Conservation (phyloP, 768 basidiomycete genomes). For the Pseudohyphozyma bogoriensis region DNA sequence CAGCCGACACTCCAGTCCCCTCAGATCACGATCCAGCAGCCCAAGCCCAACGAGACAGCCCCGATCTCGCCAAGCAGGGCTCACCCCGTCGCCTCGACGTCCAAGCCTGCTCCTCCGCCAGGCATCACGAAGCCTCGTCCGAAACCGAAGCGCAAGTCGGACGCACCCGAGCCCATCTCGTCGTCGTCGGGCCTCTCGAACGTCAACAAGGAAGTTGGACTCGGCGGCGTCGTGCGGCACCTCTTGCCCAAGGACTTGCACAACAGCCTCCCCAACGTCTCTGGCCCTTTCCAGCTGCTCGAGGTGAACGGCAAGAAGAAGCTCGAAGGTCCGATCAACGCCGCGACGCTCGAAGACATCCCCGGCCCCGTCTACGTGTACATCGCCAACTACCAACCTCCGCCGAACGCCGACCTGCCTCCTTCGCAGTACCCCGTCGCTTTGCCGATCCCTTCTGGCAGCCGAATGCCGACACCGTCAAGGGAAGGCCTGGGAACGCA, state of each 20-base stretch:
- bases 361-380: neutral
- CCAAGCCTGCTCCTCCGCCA: too few species aligned
- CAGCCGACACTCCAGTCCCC: too few species aligned
- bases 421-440: too few species aligned
- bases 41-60: neutral
- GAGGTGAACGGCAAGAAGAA: neutral
- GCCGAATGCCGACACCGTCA: too few species aligned
- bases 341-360: neutral
- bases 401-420: too few species aligned
- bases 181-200: too few species aligned
- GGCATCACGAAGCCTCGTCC: neutral
- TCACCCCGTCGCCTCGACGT: neutral
- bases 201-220: neutral
- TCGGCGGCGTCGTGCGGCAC: neutral
- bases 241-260: neutral
- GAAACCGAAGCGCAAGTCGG: neutral
- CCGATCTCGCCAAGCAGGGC: too few species aligned
- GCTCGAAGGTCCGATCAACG: neutral
- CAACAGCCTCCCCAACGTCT: neutral
- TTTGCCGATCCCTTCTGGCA: too few species aligned
- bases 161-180: too few species aligned
- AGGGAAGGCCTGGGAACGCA: too few species aligned
- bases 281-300: neutral
- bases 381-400: neutral
- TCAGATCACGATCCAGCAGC: too few species aligned